Base-by-base conservation (phyloP, 306 rosid genomes). In the Trifolium fragiferum region DNA sequence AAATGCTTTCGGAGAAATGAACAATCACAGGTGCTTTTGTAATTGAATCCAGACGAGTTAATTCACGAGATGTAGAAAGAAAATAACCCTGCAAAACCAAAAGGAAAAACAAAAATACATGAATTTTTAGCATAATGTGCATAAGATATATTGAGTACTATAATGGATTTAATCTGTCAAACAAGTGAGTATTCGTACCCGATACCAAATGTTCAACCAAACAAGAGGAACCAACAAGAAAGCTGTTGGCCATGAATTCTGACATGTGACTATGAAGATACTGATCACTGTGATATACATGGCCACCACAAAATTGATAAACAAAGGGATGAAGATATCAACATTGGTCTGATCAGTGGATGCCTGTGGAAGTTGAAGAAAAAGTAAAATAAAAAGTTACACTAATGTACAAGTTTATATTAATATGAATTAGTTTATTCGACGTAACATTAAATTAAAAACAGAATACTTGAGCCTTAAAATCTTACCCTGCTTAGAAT, bases 21-120 rank as follows among this genome's bases (percentile, higher is more conserved):
- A 90, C 97, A 84, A 94, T 94, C 7, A 94, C 87, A 33, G 98
- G 98, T 38, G 98, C 98, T 69, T 94, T 94, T 7, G 98, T 92
- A 75, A 94, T 94, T 14, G 92, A 85, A 77, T 94, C 98, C 7
- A 94, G 81, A 2, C 97, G 94, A 67, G 98, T 91, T 70, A 94
- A 70, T 69, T 94, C 98, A 0, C 98, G 96, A 75, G 98, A 91
- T 35, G 98, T 51, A 50, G 98, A 68, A 25, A 94, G 96, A 76
- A 73, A 94, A 69, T 94, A 94, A 3, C 92, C 87, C 98, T 94
- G 82, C 73, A 80, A 66, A 70, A 43, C 72, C 75, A 58, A 32
- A 43, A 25, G 8, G 5, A 51, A 67, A 61, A 43, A 21, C 1
- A 43, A 21, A 2, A 27, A 7, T 66, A 27, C 43, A 16, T 2